Conservation (phyloP, 257 asterid genomes). For the Paraleonurus japonicus region DNA sequence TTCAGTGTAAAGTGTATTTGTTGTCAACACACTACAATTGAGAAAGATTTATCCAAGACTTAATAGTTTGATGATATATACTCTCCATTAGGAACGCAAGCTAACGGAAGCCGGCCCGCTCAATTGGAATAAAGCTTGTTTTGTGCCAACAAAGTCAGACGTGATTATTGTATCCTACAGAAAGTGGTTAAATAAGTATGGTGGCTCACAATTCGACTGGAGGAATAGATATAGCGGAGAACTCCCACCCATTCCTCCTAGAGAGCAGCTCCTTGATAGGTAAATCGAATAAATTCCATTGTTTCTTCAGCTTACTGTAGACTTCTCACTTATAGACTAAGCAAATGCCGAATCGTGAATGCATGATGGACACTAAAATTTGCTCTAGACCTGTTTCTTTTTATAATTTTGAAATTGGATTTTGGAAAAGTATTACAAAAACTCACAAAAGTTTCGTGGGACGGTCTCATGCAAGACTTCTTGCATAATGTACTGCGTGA, state of each 20-base stretch:
- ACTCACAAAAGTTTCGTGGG: no score
- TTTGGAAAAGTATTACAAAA: no score
- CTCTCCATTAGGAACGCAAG: conserved; percentile 57
- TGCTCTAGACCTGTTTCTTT: no score
- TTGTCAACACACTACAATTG: neutral
- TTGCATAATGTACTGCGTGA: neutral
- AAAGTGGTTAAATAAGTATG: conserved; percentile 74
- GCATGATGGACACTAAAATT: no score
- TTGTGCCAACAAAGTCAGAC: conserved; percentile 74
- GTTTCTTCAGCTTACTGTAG: neutral
- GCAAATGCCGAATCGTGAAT: neutral
- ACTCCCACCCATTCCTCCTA: conserved; percentile 73
- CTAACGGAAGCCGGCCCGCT: conserved; percentile 48
- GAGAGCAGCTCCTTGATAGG: conserved; percentile 78
- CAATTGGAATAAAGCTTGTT: conserved; percentile 75
- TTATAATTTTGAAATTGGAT: no score
- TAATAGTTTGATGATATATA: neutral
- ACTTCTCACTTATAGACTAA: neutral
- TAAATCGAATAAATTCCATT: conserved; percentile 4
- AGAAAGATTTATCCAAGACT: neutral
- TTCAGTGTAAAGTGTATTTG: no score
- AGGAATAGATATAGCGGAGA: conserved; percentile 45
- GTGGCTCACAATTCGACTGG: conserved; percentile 69
- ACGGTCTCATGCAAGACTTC: no score
- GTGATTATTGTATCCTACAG: conserved; percentile 57